Percentiles rank a stretch among this genome's conserved stretches.
These are phyloP conservation scores for Rauvolfia tetraphylla DNA, from an alignment of 257 asterid species.

Conservation along the genomic window DNA sequence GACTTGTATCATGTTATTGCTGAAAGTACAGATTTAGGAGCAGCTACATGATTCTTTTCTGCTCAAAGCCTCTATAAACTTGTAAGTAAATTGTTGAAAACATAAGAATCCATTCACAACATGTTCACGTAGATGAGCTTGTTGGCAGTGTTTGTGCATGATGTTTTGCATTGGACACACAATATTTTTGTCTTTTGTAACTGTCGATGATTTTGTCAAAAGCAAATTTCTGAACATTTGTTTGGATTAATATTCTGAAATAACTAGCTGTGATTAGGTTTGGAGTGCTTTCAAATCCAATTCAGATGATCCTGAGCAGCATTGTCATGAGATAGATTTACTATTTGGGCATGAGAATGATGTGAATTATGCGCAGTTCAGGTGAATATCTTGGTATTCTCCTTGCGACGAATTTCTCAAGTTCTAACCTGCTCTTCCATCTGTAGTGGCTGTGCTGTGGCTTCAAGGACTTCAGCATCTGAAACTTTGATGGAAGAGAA, in stretches of 20 bases:
- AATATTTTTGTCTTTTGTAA: neutral
- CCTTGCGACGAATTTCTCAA: constrained; percentile 13
- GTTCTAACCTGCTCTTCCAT: constrained; percentile 33
- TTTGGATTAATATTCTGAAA: neutral
- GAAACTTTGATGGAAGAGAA: constrained; percentile 64
- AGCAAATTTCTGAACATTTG: neutral
- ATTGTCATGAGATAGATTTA: constrained; percentile 76
- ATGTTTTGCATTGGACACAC: neutral
- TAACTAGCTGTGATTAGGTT: constrained; percentile 48
- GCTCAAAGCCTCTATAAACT: neutral
- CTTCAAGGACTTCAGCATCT: constrained; percentile 61
- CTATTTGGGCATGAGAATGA: constrained; percentile 96
- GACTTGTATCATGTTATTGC: neutral
- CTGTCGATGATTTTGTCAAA: neutral
- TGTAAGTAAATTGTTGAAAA: neutral
- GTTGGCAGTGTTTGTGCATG: neutral
- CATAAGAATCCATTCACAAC: neutral
- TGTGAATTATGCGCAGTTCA: constrained; percentile 94
- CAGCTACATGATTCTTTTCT: neutral
- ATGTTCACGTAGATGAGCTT: neutral
- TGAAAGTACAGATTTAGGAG: neutral
- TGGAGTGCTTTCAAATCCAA: constrained; percentile 82
- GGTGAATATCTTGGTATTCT: constrained; percentile 47
- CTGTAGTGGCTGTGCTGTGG: constrained; percentile 92
- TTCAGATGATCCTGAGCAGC: constrained; percentile 69